A percentile compares a stretch with the other conserved stretches of the same genome.
These are phyloP conservation scores for Metschnikowia santaceciliae DNA, from an alignment of 805 yeast genomes.

Conservation along the genomic window DNA sequence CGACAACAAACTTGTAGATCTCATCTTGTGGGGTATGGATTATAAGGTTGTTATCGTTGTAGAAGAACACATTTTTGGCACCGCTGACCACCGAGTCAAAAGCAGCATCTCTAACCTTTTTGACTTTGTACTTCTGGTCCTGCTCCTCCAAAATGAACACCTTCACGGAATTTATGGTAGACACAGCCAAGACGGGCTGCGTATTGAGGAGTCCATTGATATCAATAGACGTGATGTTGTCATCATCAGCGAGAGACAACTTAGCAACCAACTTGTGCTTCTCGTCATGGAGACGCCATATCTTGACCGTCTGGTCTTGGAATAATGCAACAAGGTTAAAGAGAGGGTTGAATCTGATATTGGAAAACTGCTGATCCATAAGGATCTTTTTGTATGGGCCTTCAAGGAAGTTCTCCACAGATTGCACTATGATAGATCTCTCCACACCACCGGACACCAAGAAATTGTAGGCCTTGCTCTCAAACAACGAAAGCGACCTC, in stretches of 20 bases:
- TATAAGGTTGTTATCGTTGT: slow-evolving; percentile 42
- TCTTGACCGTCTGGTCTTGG: slow-evolving; percentile 76
- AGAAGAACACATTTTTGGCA: slow-evolving; percentile 51
- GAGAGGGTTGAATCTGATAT: slow-evolving; percentile 44
- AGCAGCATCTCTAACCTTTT: slow-evolving; percentile 46
- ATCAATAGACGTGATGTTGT: slow-evolving; percentile 66
- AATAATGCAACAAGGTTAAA: slow-evolving; percentile 63
- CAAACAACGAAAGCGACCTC: slow-evolving; percentile 68
- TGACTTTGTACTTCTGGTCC: slow-evolving; percentile 40
- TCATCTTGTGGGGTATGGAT: slow-evolving; percentile 63
- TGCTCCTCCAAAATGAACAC: slow-evolving; percentile 57
- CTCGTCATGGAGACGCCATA: slow-evolving; percentile 61
- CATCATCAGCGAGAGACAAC: slow-evolving; percentile 67
- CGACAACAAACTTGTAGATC: slow-evolving; percentile 39
- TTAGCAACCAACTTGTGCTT: slow-evolving; percentile 62
- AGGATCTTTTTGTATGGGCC: slow-evolving; percentile 72
- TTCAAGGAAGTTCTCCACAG: slow-evolving; percentile 62
- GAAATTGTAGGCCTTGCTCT: slow-evolving; percentile 62
- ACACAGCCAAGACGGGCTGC: slow-evolving; percentile 65
- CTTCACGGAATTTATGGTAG: slow-evolving; percentile 64
- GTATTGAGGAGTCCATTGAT: slow-evolving; percentile 47
- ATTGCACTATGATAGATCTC: slow-evolving; percentile 60
- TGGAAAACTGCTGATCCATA: slow-evolving; percentile 53
- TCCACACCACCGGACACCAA: slow-evolving; percentile 85
- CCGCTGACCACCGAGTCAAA: slow-evolving; percentile 47